Base-by-base conservation (phyloP, 805 yeast genomes). In the Teunomyces panamensis region DNA sequence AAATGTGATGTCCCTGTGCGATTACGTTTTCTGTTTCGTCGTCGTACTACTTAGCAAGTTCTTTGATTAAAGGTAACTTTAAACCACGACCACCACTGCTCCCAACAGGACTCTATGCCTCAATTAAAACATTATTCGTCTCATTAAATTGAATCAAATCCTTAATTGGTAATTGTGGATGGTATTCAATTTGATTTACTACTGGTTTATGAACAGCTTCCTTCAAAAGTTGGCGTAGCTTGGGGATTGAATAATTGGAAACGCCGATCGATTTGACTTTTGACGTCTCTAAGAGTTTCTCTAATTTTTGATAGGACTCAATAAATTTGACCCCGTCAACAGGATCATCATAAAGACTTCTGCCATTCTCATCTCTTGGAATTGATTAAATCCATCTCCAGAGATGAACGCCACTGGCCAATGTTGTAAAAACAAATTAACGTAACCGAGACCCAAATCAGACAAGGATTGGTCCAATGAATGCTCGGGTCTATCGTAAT, bases 21-120 rank as follows among this genome's bases (percentile, higher is more conserved):
- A 89, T 74, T 53, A 80, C 85, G 47, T 79, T 83, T 0, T 79
- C 73, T 3, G 77, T 60, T n/a, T n/a, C n/a, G 9, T 73, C 80
- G 20, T 64, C 59, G 57, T 86, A 77, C 64, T 82, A 81, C 48
- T 75, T 59, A 13, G 89, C 88, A 33, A 87, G 61, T 45, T 77
- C 68, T 42, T 67, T 55, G 3, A 84, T 74, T 11, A 70, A 53
- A 17, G 81, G 81, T 44, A 80, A 60, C 49, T 78, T 73, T 56
- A 83, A 57, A 45, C 81, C 74, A 29, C 89, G 88, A 0, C 88
- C 88, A 39, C 87, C 87, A 14, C 69, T 60, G 2, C 84, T 70
- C 5, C 91, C 94, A 45, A 82, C 68, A 9, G 88, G 87, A 24
- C 85, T 77, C 55, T 77, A 84, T 0, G 86, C 85, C 29, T 72